Evolutionary conservation across 2,329 filamentous ascomycete species (phyloP), one percentile per base, ranked within the genome.

Genomic region (Ceratocystis diversiconidia): DNA sequence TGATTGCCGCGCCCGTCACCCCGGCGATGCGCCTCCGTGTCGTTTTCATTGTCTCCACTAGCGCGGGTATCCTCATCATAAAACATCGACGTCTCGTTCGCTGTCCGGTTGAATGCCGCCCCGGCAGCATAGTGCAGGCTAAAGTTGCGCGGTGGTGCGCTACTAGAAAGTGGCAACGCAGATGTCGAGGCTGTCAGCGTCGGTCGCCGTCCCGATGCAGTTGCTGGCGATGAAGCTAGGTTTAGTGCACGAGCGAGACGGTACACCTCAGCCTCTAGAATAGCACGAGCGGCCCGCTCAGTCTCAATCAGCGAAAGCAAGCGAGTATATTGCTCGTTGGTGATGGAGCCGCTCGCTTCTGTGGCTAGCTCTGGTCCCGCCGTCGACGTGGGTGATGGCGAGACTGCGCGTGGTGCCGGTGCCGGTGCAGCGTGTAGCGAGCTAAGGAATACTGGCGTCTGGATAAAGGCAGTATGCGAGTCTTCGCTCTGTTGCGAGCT

Each of bases 241-340:
- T 79, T 78, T 60, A 85, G 69, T 55, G 79, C 78, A 43, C 79
- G 78, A 25, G 76, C 77, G 5, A 87, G 75, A 52, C 76, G 79
- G 65, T 76, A 79, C 41, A 86, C 81, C 66, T 85, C 78, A 1
- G 75, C 74, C 71, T 86, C 84, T 3, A 87, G 77, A 3, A 78
- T 75, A 65, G 79, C 76, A 4, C 84, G 78, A 4, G 81, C 80
- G 0, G 77, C 77, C 30, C 83, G 81, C 71, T 87, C 84, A 1
- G 77, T 76, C 66, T 84, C 77, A 30, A 86, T 75, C 65, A 85
- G 76, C 17, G 78, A 75, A 32, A 80, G 72, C 17, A 86, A 74
- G 1, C 76, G 77, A 5, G 75, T 75, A 68, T 81, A 82, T 62
- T 82, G 78, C 61, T 82, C 79, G 17, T 73, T 71, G 1, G 75